Conservation (phyloP, 495 filamentous ascomycete species). For the Penicillium verhagenii region DNA sequence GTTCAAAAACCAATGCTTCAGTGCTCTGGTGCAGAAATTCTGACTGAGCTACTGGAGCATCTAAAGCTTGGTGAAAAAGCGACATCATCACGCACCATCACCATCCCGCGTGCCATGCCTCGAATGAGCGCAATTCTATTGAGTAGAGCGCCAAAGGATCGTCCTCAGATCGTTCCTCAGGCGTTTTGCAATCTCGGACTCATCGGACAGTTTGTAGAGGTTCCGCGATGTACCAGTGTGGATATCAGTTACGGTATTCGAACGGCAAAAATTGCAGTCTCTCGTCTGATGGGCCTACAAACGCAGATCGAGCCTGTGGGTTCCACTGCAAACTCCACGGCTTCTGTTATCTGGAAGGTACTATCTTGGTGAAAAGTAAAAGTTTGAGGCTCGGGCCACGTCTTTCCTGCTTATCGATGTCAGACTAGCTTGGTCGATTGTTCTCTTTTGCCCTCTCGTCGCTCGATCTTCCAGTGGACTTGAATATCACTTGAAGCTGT, state of each 20-base stretch:
- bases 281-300: not conserved
- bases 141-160: not conserved
- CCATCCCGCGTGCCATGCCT: not conserved
- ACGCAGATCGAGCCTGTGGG: not conserved
- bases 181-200: not conserved
- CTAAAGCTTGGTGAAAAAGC: not conserved
- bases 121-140: not conserved
- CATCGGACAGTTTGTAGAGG: not conserved
- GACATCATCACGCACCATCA: not conserved
- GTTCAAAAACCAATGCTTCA: not conserved
- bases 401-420: too few relatives aligned
- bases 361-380: not conserved
- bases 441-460: too few relatives aligned
- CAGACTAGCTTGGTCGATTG: too few relatives aligned
- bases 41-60: not conserved
- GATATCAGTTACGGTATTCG: not conserved
- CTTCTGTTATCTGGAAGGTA: not conserved
- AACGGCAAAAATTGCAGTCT: not conserved
- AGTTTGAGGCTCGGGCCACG: too few relatives aligned
- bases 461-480: too few relatives aligned
- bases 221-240: not conserved
- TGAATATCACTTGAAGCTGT: too few relatives aligned
- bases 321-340: not conserved
- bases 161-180: not conserved
- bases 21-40: not conserved